Evolutionary conservation across 306 rosid species (phyloP).

Genomic region (Vachellia pachyceras): DNA sequence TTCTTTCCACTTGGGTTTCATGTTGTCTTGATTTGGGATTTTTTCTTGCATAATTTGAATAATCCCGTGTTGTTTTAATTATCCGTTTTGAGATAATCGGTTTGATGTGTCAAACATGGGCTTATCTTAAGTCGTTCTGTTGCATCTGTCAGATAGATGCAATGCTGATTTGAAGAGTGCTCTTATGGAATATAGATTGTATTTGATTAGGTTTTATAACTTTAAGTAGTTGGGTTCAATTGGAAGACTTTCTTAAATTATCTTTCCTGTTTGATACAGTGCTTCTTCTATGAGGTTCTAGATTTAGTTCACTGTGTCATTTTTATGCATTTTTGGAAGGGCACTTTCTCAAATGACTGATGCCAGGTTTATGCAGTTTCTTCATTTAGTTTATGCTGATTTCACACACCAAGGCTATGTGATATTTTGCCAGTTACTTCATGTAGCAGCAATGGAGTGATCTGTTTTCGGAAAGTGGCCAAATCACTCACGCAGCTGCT

Average conservation of each 20-base stretch:
- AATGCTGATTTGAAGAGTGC: slow-evolving; percentile 25
- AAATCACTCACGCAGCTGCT: neutral
- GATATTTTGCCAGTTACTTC: neutral
- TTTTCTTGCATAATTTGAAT: slow-evolving; percentile 20
- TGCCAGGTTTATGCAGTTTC: neutral
- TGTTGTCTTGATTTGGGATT: neutral
- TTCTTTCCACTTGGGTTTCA: neutral
- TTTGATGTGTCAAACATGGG: slow-evolving; percentile 28
- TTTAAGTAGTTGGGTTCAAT: slow-evolving; percentile 29
- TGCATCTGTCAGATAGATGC: slow-evolving; percentile 9
- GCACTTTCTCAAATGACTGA: neutral
- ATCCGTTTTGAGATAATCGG: slow-evolving; percentile 34
- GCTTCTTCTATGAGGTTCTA: neutral
- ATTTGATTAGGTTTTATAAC: neutral
- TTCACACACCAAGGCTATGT: neutral
- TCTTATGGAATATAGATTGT: neutral
- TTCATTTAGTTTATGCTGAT: slow-evolving; percentile 19
- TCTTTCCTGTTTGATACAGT: slow-evolving; percentile 35
- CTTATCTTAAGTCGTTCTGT: neutral
- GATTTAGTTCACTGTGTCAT: slow-evolving; percentile 16
- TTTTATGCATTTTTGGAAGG: slow-evolving; percentile 12
- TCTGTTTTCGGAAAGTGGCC: slow-evolving; percentile 12
- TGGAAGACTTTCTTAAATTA: slow-evolving; percentile 15
- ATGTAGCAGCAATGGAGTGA: neutral
- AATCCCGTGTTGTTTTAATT: slow-evolving; percentile 16